These are phyloP conservation scores for Glycyrrhiza uralensis DNA, from an alignment of 306 rosid species.

Conservation along the genomic window DNA sequence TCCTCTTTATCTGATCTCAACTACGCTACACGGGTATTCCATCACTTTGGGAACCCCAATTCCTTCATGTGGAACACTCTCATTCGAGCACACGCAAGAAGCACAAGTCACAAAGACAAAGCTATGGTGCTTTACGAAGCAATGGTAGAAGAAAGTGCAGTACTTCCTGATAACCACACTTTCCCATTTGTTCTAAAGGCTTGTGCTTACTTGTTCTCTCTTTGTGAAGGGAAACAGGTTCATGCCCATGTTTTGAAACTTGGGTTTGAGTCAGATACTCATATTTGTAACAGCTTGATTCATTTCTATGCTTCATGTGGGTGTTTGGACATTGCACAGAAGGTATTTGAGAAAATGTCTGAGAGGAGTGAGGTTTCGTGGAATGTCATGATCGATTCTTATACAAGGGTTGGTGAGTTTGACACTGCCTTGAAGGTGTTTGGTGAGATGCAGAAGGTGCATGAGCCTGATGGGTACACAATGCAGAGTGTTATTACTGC, in stretches of 20 bases:
- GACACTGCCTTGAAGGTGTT: constrained; percentile 52
- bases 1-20: constrained; percentile 39
- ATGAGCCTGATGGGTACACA: constrained; percentile 74
- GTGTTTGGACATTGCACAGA: constrained; percentile 50
- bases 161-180: constrained; percentile 55
- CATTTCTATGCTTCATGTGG: constrained; percentile 76
- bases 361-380: constrained; percentile 66
- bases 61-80: constrained; percentile 89
- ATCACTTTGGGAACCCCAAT: constrained; percentile 47
- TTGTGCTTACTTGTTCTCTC: constrained; percentile 57
- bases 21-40: constrained; percentile 58
- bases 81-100: constrained; percentile 62
- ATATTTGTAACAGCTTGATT: constrained; percentile 67
- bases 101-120: constrained; percentile 31
- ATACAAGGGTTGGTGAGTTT: constrained; percentile 47
- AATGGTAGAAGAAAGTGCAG: constrained; percentile 32
- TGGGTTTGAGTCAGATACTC: constrained; percentile 60
- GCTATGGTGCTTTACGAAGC: constrained; percentile 46
- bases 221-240: constrained; percentile 66
- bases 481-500: constrained; percentile 73
- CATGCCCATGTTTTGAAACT: constrained; percentile 59
- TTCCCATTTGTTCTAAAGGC: constrained; percentile 76
- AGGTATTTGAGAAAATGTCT: constrained; percentile 50
- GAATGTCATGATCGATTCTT: constrained; percentile 73
- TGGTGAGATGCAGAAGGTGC: constrained; percentile 47